These are phyloP conservation scores for Leucosporidium creatinivorum DNA, from an alignment of 768 basidiomycete species.

Conservation along the genomic window DNA sequence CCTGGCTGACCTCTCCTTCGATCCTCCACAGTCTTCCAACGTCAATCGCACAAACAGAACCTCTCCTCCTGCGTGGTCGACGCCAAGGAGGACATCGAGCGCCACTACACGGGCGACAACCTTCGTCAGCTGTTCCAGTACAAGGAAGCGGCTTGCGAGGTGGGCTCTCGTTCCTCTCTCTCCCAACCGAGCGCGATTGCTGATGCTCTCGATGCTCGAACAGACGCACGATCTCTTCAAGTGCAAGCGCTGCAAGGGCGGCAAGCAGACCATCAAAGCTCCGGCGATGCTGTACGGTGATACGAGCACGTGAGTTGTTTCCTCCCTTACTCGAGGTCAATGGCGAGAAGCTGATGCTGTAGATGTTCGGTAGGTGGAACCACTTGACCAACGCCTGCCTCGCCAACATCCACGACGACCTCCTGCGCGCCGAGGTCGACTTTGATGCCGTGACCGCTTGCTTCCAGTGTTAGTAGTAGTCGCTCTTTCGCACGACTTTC, in stretches of 20 bases:
- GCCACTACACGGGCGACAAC: slow-evolving; percentile 85
- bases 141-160: slow-evolving; percentile 53
- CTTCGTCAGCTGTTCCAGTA: slow-evolving; percentile 86
- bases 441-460: slow-evolving; percentile 81
- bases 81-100: slow-evolving; percentile 88
- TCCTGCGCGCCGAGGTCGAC: slow-evolving; percentile 82
- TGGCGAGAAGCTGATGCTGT: not conserved
- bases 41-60: slow-evolving; percentile 92
- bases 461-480: slow-evolving; percentile 54
- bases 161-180: not conserved
- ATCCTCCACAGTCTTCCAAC: slow-evolving; percentile 64
- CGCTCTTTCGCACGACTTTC: slow-evolving; percentile 69
- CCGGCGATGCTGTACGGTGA: slow-evolving; percentile 89
- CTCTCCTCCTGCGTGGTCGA: slow-evolving; percentile 97
- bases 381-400: slow-evolving; percentile 87
- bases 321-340: not conserved
- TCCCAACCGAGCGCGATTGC: not conserved
- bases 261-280: slow-evolving; percentile 72
- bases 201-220: not conserved
- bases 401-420: slow-evolving; percentile 86
- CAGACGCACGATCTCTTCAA: slow-evolving; percentile 99
- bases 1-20: not conserved
- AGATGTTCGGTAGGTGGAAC: slow-evolving; percentile 66
- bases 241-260: slow-evolving; percentile 81
- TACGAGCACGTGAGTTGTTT: slow-evolving; percentile 73